Conservation (phyloP, 345 rosid species). For the Gossypium mustelinum region DNA sequence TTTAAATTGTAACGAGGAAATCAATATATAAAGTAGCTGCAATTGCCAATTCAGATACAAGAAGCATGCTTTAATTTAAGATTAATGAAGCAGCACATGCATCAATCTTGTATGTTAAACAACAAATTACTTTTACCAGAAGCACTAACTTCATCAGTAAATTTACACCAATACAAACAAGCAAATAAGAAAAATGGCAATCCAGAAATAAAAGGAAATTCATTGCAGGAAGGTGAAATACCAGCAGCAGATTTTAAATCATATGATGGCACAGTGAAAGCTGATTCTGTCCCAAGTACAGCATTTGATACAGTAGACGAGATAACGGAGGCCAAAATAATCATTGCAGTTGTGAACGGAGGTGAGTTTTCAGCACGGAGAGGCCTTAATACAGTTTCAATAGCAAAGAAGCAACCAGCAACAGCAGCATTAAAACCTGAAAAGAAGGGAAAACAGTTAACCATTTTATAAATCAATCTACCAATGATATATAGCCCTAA, state of each 20-base stretch:
- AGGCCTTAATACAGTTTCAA: slow-evolving; percentile 94
- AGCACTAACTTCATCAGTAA: not conserved
- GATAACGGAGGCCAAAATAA: slow-evolving; percentile 90
- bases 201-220: not conserved
- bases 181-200: not conserved
- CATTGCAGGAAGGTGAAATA: slow-evolving; percentile 22
- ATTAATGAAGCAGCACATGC: not conserved
- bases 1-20: not conserved
- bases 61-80: not conserved
- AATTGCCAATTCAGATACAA: not conserved
- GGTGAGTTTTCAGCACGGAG: slow-evolving; percentile 93
- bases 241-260: slow-evolving; percentile 99
- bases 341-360: slow-evolving; percentile 98
- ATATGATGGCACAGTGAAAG: slow-evolving; percentile 88
- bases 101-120: not conserved
- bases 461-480: not conserved
- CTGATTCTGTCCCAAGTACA: slow-evolving; percentile 81
- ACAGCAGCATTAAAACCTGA: slow-evolving; percentile 98
- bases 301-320: slow-evolving; percentile 96
- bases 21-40: not conserved
- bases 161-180: slow-evolving; percentile 3
- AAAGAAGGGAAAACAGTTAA: slow-evolving; percentile 9
- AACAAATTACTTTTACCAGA: not conserved
- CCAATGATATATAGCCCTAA: not conserved
- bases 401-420: slow-evolving; percentile 97